Base-by-base conservation (phyloP, 2,329 filamentous ascomycete species). In the Alternaria consortialis region DNA sequence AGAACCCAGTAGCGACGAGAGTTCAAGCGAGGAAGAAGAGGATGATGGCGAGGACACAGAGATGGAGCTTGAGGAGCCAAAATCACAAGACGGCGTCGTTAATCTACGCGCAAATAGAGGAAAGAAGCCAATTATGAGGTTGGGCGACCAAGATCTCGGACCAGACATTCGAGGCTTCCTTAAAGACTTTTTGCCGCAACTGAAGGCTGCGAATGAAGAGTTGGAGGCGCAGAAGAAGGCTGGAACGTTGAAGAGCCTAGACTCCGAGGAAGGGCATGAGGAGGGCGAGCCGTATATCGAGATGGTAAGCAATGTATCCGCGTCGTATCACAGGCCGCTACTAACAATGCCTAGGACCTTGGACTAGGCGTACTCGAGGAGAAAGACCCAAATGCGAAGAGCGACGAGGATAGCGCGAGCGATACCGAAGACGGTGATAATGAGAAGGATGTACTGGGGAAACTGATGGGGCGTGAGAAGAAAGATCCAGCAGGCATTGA, bases 291-390 rank as follows among this genome's bases (percentile, higher is more conserved):
- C 74, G 36, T 79, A 81, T 48, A 80, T 80, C 57, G 80, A 82
- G 60, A 79, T 80, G 80, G 76, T 79, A 56, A 60, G 74, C 51
- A 29, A 3, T 36, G 40, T 37, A 27, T 12, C 34, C 20, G 13
- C 5, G 12, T 7, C 29, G 12, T 15, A 4, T 15, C 20, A 23
- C 7, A 32, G 17, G 39, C 7, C 34, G 42, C 23, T 56, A 25
- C 57, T 72, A 37, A 71, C 66, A 20, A 20, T 48, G 8, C 43
- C 50, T 32, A 76, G 71, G 66, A 82, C 63, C 79, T 83, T n/a
- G 81, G 81, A 23, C 74, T 83, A 36, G 81, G 81, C n/a, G 81
- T 83, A 13, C 71, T 83, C 3, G 78, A 83, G 68, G 74, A 79
- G 58, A 72, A 79, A 59, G 73, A 77, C 40, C 66, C 71, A 0